Evolutionary conservation across 2,329 filamentous ascomycete species (phyloP).

Genomic region (Onygenales sp.): DNA sequence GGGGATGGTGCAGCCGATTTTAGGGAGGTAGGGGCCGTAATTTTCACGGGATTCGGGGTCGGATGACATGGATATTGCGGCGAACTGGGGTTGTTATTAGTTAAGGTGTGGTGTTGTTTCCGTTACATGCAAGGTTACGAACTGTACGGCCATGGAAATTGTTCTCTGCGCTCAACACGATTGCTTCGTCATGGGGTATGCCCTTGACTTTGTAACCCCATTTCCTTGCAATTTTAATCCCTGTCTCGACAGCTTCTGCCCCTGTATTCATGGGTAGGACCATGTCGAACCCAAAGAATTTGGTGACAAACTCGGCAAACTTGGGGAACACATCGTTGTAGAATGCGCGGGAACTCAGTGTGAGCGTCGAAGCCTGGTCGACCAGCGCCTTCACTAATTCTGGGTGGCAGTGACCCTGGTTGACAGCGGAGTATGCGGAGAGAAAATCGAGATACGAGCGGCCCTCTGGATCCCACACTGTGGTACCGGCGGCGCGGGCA

Average conservation of each 20-base stretch:
- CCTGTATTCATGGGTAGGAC: constrained; percentile 97
- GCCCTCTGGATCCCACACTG: constrained; percentile 95
- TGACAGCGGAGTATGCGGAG: constrained; percentile 94
- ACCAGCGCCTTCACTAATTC: constrained; percentile 84
- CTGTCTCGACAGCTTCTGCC: constrained; percentile 91
- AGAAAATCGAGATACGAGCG: constrained; percentile 95
- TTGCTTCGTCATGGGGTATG: constrained; percentile 71
- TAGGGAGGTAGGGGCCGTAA: constrained; percentile 91
- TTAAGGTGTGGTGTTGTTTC: constrained; percentile 10
- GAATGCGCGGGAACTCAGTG: constrained; percentile 88
- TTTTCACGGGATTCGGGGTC: constrained; percentile 94
- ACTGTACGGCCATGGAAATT: constrained; percentile 94
- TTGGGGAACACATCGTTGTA: constrained; percentile 97
- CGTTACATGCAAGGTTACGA: background rate
- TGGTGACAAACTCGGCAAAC: constrained; percentile 85
- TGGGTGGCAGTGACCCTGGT: constrained; percentile 96
- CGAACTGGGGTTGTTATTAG: constrained; percentile 51
- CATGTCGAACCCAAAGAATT: constrained; percentile 93
- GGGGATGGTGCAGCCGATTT: constrained; percentile 69
- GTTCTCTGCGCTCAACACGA: constrained; percentile 75
- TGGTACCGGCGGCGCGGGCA: constrained; percentile 69
- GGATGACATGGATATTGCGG: constrained; percentile 87
- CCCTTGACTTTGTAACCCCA: constrained; percentile 97
- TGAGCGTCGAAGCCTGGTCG: constrained; percentile 81
- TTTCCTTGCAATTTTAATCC: constrained; percentile 90